phyloP scores from a whole-genome alignment of 768 basidiomycete genomes.

The Trametes elegans region DNA sequence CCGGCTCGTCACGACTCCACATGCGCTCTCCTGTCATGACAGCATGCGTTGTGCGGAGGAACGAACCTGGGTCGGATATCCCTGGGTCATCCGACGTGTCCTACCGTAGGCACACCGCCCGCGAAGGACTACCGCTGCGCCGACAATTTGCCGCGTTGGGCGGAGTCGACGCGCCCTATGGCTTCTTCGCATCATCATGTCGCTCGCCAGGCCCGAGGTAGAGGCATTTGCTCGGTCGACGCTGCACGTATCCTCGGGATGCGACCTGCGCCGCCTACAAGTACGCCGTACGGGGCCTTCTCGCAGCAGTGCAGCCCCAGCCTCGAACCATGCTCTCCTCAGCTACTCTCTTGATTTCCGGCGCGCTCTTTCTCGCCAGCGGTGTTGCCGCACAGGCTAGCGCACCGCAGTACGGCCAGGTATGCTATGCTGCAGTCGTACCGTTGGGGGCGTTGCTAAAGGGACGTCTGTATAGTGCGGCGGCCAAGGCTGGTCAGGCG shows the following conservation, averaged over 20 bases:
- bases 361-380: constrained; percentile 19
- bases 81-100: background rate
- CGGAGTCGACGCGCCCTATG: background rate
- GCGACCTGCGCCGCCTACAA: background rate
- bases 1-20: no score
- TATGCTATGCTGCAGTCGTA: background rate
- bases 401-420: constrained; percentile 30
- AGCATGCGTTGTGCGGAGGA: no score
- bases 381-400: constrained; percentile 22
- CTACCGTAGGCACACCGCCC: background rate
- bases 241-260: background rate
- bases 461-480: constrained; percentile 41
- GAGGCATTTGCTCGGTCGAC: constrained; percentile 15
- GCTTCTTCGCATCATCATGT: constrained; percentile 3
- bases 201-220: constrained; percentile 5
- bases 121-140: background rate
- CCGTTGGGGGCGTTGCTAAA: background rate
- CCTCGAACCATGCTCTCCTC: constrained; percentile 18
- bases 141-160: constrained; percentile 9
- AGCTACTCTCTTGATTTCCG: constrained; percentile 15
- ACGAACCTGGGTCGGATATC: background rate
- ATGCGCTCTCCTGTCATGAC: no score
- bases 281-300: background rate
- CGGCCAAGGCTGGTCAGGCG: constrained; percentile 49
- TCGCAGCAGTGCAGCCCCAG: background rate